Evolutionary conservation across 2,329 filamentous ascomycete genomes (phyloP), one percentile per base, ranked within the genome.

Genomic region (Dactylellina leptospora): DNA sequence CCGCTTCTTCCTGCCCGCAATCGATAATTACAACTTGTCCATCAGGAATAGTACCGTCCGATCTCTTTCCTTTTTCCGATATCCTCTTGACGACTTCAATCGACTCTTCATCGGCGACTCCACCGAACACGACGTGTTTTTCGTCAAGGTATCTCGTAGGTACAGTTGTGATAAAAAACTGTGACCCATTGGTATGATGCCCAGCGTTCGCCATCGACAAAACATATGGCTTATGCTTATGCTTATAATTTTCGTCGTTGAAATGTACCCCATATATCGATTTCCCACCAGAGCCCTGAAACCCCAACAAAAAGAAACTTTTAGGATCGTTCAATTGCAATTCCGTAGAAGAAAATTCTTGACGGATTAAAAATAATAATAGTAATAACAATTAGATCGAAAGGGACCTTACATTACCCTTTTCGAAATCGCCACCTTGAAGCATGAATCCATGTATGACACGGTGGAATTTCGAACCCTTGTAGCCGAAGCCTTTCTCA

Each of bases 371-470:
- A n/a, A n/a, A n/a, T n/a, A n/a, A n/a, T n/a, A n/a, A n/a, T n/a
- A n/a, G n/a, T n/a, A n/a, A n/a, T n/a, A n/a, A n/a, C n/a, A n/a
- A n/a, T n/a, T n/a, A n/a, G n/a, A n/a, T n/a, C n/a, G n/a, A 38
- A 10, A 38, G 33, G 33, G 18, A 47, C 83, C 90, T 82, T 85
- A 96, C 92, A 83, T 96, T 95, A 80, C 88, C 87, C 80, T 90
- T 90, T 82, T 91, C 96, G 85, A 96, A 96, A 86, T 96, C 92
- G 86, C 92, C 92, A 81, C 92, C 92, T 86, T 96, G 92, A 78
- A 96, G 89, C 92, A 96, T 96, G 86, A 96, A 96, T 66, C 91
- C 82, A 77, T 90, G 90, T 82, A 96, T 96, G 82, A 96, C 89
- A 78, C 92, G 91, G 87, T 96, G 92, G 89, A 96, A 96, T 76